A percentile compares a stretch with the other conserved stretches of the same genome.
Conservation (phyloP, 805 yeast species). For the Saccharomycopsis sp. region DNA sequence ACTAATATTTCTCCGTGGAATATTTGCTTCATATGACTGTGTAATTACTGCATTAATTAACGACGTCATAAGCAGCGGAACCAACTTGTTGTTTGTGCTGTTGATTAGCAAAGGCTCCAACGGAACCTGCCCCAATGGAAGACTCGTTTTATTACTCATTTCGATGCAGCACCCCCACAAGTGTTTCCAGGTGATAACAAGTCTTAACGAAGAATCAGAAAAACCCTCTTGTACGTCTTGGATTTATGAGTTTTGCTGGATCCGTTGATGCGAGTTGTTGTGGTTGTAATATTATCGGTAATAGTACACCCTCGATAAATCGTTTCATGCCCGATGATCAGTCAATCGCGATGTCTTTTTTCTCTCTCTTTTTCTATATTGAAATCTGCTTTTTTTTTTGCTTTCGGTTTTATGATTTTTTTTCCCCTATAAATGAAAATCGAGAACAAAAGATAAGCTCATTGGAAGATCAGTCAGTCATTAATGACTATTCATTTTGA, state of each 20-base stretch:
- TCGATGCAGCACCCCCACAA: no score
- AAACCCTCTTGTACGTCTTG: no score
- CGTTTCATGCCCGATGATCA: no score
- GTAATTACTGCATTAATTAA: conserved; percentile 11
- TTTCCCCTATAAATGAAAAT: not conserved
- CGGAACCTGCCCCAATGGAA: not conserved
- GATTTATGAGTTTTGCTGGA: no score
- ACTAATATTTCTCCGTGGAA: conserved; percentile 10
- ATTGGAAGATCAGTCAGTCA: not conserved
- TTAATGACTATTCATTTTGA: no score
- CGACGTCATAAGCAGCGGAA: not conserved
- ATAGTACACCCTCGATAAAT: no score
- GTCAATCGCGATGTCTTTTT: no score
- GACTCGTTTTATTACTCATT: not conserved
- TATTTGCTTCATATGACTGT: conserved; percentile 16
- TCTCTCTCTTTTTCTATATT: no score
- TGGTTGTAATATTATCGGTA: no score
- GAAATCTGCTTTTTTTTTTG: not conserved
- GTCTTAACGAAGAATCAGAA: no score
- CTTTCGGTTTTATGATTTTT: not conserved
- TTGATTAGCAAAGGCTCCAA: not conserved
- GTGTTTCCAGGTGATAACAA: no score
- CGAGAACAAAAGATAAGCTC: not conserved
- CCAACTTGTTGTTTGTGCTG: not conserved
- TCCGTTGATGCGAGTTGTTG: no score